A percentile compares a stretch with the other conserved stretches of the same genome.
phyloP scores from a whole-genome alignment of 768 basidiomycete species.

The Tricholoma sp. region DNA sequence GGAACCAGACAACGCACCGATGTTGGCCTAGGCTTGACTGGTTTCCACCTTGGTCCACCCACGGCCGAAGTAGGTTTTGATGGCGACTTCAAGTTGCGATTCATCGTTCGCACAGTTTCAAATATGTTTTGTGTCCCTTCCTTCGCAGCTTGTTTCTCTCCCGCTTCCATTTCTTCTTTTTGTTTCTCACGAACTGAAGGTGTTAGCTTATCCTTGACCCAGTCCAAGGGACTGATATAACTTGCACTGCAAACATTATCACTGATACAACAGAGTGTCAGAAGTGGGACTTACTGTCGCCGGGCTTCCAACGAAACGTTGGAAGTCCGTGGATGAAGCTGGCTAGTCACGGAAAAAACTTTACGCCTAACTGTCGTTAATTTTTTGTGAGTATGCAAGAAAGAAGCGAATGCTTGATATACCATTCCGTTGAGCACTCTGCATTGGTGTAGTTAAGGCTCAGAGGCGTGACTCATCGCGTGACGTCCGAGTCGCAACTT shows the following conservation, averaged over 20 bases:
- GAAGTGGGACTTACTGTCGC: conserved; percentile 34
- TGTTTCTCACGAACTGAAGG: conserved; percentile 42
- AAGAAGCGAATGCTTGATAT: conserved; percentile 9
- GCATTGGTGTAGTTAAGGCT: conserved; percentile 5
- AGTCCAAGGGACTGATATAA: conserved; percentile 53
- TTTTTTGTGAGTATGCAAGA: neutral
- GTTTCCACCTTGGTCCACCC: conserved; percentile 8
- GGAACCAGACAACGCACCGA: conserved; percentile 17
- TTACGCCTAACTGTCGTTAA: neutral
- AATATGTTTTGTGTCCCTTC: conserved; percentile 48
- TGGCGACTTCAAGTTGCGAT: neutral
- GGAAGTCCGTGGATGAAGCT: conserved; percentile 12
- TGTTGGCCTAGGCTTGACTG: conserved; percentile 21
- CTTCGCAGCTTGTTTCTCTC: conserved; percentile 38
- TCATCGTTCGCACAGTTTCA: conserved; percentile 28
- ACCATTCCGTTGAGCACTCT: conserved; percentile 17
- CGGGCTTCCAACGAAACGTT: conserved; percentile 31
- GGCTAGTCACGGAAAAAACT: neutral
- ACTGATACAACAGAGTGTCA: neutral
- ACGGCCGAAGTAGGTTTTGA: neutral
- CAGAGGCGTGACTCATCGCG: neutral
- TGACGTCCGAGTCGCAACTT: neutral
- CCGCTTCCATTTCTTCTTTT: conserved; percentile 41
- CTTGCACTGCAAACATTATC: conserved; percentile 30
- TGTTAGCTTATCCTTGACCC: conserved; percentile 58